A percentile compares a stretch with the other conserved stretches of the same genome.
These are phyloP conservation scores for Penicillium samsonianum DNA, from an alignment of 495 filamentous ascomycete genomes.

Conservation along the genomic window DNA sequence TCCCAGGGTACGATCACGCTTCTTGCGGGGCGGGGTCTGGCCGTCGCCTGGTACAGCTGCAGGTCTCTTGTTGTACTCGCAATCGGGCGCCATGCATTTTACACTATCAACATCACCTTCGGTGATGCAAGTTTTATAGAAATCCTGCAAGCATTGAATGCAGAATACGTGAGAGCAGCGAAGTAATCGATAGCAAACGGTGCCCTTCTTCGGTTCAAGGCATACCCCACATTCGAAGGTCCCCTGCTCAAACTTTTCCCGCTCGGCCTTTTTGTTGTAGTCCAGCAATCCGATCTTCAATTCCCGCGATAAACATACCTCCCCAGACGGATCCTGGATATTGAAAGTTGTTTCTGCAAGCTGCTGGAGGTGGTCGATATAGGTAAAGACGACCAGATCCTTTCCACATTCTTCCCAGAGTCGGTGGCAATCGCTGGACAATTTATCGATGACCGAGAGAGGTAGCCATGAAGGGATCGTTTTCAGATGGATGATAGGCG, in stretches of 20 bases:
- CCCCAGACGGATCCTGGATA: conserved; percentile 54
- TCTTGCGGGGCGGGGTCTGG: conserved; percentile 40
- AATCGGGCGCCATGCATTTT: conserved; percentile 74
- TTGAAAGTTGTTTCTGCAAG: conserved; percentile 75
- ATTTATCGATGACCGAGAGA: conserved; percentile 49
- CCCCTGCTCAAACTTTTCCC: conserved; percentile 73
- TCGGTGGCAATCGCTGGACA: conserved; percentile 59
- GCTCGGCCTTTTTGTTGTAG: conserved; percentile 72
- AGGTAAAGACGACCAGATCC: conserved; percentile 76
- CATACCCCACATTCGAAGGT: conserved; percentile 93
- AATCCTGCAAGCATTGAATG: conserved; percentile 77
- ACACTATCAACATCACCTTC: conserved; percentile 80
- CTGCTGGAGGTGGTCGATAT: conserved; percentile 85
- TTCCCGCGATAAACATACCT: conserved; percentile 45
- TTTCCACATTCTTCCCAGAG: conserved; percentile 85
- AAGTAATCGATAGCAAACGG: conserved; percentile 72
- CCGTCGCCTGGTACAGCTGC: conserved; percentile 17
- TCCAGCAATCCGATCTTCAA: conserved; percentile 75
- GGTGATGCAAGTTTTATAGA: conserved; percentile 81
- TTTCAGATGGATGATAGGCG: conserved; percentile 66
- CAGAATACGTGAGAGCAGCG: conserved; percentile 93
- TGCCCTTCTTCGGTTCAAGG: conserved; percentile 89
- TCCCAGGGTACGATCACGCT: conserved; percentile 65
- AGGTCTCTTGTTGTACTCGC: conserved; percentile 59
- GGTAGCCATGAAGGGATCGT: conserved; percentile 74